phyloP scores from a whole-genome alignment of 192 early-diverging fungal genomes.

The Spizellomyces sp. region DNA sequence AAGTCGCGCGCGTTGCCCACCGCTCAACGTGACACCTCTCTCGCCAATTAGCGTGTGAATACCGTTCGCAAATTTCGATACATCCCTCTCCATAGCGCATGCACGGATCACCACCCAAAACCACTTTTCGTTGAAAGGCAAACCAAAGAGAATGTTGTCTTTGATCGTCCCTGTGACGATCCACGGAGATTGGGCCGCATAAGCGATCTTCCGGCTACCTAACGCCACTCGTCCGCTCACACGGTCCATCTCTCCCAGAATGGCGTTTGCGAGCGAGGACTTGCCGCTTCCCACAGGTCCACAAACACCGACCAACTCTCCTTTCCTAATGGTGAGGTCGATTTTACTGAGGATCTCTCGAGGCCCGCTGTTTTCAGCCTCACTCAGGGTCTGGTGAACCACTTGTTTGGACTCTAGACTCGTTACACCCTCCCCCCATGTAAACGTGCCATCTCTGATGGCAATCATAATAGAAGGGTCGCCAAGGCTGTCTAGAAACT shows the following conservation, averaged over 20 bases:
- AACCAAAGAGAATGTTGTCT: conserved; percentile 54
- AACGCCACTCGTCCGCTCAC: conserved; percentile 6
- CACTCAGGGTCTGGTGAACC: conserved; percentile 6
- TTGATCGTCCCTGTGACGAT: conserved; percentile 42
- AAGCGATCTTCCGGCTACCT: conserved; percentile 34
- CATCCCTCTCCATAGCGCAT: conserved; percentile 47
- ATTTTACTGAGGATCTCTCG: conserved; percentile 34
- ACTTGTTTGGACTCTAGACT: conserved; percentile 13
- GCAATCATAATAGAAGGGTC: conserved; percentile 27
- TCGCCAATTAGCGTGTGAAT: conserved; percentile 47
- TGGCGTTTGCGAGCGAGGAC: conserved; percentile 41
- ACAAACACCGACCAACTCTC: conserved; percentile 42
- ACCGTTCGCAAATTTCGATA: conserved; percentile 33
- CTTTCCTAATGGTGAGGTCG: conserved; percentile 31
- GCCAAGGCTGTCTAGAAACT: conserved; percentile 4
- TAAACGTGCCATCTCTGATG: conserved; percentile 37
- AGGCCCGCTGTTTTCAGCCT: background rate
- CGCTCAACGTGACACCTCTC: conserved; percentile 43
- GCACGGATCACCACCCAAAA: conserved; percentile 43
- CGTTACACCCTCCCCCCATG: conserved; percentile 27
- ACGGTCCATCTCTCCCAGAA: conserved; percentile 48
- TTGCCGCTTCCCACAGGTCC: conserved; percentile 57
- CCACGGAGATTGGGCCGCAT: conserved; percentile 48
- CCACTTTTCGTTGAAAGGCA: conserved; percentile 30
- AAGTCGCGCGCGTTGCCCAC: conserved; percentile 53